Percentiles rank a stretch among this genome's conserved stretches.
Evolutionary conservation across 345 rosid species (phyloP).

Genomic region (Eutrema japonicum): DNA sequence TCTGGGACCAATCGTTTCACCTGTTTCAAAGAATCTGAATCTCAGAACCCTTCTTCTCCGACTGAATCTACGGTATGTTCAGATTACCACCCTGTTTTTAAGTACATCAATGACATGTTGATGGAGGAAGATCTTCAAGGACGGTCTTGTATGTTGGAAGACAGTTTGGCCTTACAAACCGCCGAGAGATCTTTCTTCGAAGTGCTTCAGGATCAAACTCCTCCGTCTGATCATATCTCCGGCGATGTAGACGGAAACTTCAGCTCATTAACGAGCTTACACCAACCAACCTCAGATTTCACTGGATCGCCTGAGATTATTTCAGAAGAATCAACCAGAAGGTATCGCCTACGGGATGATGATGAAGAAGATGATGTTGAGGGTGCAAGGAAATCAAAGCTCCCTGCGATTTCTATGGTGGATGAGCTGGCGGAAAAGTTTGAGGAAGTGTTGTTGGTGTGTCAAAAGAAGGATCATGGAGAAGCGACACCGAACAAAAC

Average conservation of each 20-base stretch:
- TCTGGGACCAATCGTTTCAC: conserved; percentile 24
- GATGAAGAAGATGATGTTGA: conserved; percentile 38
- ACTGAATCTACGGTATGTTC: conserved; percentile 39
- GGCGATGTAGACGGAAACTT: conserved; percentile 20
- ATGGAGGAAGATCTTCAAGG: conserved; percentile 84
- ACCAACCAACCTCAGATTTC: conserved; percentile 16
- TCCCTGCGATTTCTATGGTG: conserved; percentile 35
- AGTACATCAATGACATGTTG: conserved; percentile 74
- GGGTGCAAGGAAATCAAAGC: conserved; percentile 14
- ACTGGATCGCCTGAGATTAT: not conserved
- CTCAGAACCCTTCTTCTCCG: conserved; percentile 9
- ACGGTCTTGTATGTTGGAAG: conserved; percentile 73
- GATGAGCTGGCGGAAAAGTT: conserved; percentile 36
- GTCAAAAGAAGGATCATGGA: conserved; percentile 21
- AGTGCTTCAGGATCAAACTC: conserved; percentile 58
- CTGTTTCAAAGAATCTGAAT: conserved; percentile 28
- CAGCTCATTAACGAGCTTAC: conserved; percentile 28
- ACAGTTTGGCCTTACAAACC: conserved; percentile 80
- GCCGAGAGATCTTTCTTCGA: conserved; percentile 77
- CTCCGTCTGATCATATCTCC: conserved; percentile 18
- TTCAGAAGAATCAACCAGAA: conserved; percentile 24
- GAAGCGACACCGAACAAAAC: conserved; percentile 9
- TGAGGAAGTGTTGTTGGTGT: conserved; percentile 38
- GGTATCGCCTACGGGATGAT: conserved; percentile 27
- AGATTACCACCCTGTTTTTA: conserved; percentile 52